Evolutionary conservation across 768 basidiomycete genomes (phyloP), one percentile per base, ranked within the genome.

Genomic region (Amanita rimosa): DNA sequence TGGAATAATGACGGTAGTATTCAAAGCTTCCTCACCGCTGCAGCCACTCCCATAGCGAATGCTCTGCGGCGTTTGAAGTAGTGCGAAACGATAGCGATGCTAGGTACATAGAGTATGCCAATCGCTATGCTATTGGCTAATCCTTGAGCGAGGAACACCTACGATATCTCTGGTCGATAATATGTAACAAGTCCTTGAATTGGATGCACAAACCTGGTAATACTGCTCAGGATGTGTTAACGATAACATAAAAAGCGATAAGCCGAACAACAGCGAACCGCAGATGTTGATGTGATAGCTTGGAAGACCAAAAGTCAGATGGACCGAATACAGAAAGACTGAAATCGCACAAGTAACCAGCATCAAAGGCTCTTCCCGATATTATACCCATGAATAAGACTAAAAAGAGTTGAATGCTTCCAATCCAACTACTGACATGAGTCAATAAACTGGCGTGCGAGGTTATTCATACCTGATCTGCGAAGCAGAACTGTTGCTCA

Each of bases 81-180:
- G 39, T 69, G 69, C 4, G 67, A 63, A 43, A 67, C 53, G n/a
- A 67, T 57, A 6, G 59, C 66, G 16, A 67, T 44, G 13, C 56
- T 60, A 2, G 81, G 81, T 26, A 76, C 64, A 52, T 74, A 79
- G 35, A 71, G 64, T 44, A 74, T 53, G 3, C 78, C 79, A 34
- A 71, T 64, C 2, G 74, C 75, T 22, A 80, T 65, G 10, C 79
- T 74, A 14, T 72, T 54, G 3, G 68, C 67, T 5, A 74, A 44
- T 9, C 78, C 79, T 54, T 72, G 73, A 0, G 69, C 59, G 16
- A 76, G 58, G 57, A 73, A 71, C 7, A 75, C 58, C 71, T 76
- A 47, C 42, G 56, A 22, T 7, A 2, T 16, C 34, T 16, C 22
- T 38, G 17, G 14, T 9, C 57, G 38, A 50, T 59, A 4, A 13